A percentile compares a stretch with the other conserved stretches of the same genome.
Evolutionary conservation across 208 protist species (phyloP).

Genomic region (Vickermania spadyakhi): DNA sequence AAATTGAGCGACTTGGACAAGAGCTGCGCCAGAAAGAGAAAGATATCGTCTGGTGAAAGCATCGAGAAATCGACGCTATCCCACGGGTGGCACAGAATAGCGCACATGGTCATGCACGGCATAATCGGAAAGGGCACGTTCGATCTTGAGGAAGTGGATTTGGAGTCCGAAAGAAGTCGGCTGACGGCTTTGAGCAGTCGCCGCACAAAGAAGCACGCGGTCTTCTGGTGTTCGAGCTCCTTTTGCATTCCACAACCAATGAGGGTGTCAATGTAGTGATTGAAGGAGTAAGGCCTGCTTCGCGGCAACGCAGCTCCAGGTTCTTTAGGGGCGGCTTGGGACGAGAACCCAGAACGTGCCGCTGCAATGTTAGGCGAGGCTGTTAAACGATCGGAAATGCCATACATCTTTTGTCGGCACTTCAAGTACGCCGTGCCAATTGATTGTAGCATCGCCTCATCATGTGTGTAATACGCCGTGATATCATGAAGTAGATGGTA

Average conservation of each 20-base stretch:
- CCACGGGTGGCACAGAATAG: conserved; percentile 80
- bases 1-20: conserved; percentile 18
- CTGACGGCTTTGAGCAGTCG: conserved; percentile 39
- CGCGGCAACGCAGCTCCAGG: neutral
- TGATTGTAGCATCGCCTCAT: neutral
- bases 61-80: conserved; percentile 78
- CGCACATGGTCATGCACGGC: conserved; percentile 40
- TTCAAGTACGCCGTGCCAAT: neutral
- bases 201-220: conserved; percentile 70
- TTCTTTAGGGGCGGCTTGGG: conserved; percentile 5
- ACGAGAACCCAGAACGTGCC: conserved; percentile 24
- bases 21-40: conserved; percentile 50
- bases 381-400: neutral
- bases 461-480: neutral
- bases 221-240: conserved; percentile 66
- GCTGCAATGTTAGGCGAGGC: conserved; percentile 2
- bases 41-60: conserved; percentile 61
- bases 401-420: neutral
- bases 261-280: conserved; percentile 59
- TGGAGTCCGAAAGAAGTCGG: conserved; percentile 9
- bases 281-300: conserved; percentile 8
- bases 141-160: neutral
- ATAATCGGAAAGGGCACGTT: neutral
- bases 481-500: neutral
- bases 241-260: conserved; percentile 71